Evolutionary conservation across 345 rosid genomes (phyloP), one percentile per base, ranked within the genome.

Genomic region (Laguncularia racemosa): DNA sequence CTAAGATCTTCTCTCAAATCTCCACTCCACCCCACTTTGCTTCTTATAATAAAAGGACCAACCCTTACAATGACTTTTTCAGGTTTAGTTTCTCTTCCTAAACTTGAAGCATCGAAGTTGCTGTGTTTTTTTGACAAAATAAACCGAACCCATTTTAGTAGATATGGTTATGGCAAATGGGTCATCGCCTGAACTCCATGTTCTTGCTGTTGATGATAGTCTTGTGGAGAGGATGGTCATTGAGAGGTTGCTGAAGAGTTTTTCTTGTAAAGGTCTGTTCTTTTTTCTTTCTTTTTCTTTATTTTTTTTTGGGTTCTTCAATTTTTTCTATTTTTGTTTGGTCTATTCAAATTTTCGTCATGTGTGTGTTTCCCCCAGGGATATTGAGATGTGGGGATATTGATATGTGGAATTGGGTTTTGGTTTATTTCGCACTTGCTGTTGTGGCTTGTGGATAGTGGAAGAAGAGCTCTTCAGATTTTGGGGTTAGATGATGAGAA

Each of bases 121-220:
- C 9, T 33, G 9, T 10, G 9, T 9, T 10, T 33, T n/a, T 33
- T 33, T 0, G 10, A 7, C 40, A 33, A 33, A 33, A 6, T 2
- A 33, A 33, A 33, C 40, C 40, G 7, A 33, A 33, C 40, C 40
- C 40, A 33, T 33, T 33, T 33, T 7, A 7, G 40, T 33, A 33
- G 40, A 33, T 33, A 44, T 13, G 20, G 13, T 3, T 52, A 44
- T 44, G 50, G 64, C 3, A 26, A 40, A 49, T 44, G 56, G 18
- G 17, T 56, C 40, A 28, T 69, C 81, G 4, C 64, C 69, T 58
- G 88, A 91, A 73, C 73, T 86, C 40, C 98, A 88, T 73, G 96
- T 91, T 74, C 98, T 91, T 17, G 98, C 96, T 47, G 96, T 91
- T 4, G 96, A 91, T 57, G 96, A 91, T 58, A 91, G 98, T 44